A percentile compares a stretch with the other conserved stretches of the same genome.
These are phyloP conservation scores for Aspergillus pseudoterreus DNA, from an alignment of 2,329 filamentous ascomycete species.

Conservation along the genomic window DNA sequence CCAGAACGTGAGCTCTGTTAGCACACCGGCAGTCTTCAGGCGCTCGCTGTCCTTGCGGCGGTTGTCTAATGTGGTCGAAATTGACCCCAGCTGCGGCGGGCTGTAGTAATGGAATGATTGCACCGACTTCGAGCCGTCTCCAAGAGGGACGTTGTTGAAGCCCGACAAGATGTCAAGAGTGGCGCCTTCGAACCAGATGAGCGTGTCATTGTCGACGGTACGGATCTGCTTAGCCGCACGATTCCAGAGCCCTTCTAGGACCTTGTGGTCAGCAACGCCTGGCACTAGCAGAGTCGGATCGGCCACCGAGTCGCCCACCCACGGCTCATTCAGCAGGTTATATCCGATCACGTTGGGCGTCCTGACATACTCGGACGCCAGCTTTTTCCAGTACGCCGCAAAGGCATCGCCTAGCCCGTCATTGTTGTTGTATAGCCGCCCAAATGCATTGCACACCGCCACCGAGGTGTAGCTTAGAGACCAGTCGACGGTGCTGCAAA, in stretches of 20 bases:
- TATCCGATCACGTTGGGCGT: slow-evolving; percentile 10
- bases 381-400: slow-evolving; percentile 12
- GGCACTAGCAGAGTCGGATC: slow-evolving; percentile 11
- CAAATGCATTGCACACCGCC: slow-evolving; percentile 12
- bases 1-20: slow-evolving; percentile 15
- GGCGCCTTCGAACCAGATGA: slow-evolving; percentile 13
- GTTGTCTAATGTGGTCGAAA: slow-evolving; percentile 11
- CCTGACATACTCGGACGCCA: slow-evolving; percentile 8
- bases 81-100: slow-evolving; percentile 11
- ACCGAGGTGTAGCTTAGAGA: slow-evolving; percentile 12
- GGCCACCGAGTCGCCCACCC: slow-evolving; percentile 11
- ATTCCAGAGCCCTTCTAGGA: slow-evolving; percentile 11
- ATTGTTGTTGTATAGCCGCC: slow-evolving; percentile 14
- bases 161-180: slow-evolving; percentile 11
- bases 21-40: slow-evolving; percentile 10
- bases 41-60: slow-evolving; percentile 11
- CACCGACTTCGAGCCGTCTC: slow-evolving; percentile 13
- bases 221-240: slow-evolving; percentile 9
- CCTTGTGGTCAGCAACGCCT: slow-evolving; percentile 12
- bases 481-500: slow-evolving; percentile 11
- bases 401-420: slow-evolving; percentile 13
- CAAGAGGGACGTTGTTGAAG: slow-evolving; percentile 13
- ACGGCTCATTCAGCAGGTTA: slow-evolving; percentile 13
- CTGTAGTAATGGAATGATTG: slow-evolving; percentile 15
- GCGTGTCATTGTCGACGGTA: slow-evolving; percentile 11